These are phyloP conservation scores for Phytophthora fragariaefolia DNA, from an alignment of 352 stramenopile genomes.

Conservation along the genomic window DNA sequence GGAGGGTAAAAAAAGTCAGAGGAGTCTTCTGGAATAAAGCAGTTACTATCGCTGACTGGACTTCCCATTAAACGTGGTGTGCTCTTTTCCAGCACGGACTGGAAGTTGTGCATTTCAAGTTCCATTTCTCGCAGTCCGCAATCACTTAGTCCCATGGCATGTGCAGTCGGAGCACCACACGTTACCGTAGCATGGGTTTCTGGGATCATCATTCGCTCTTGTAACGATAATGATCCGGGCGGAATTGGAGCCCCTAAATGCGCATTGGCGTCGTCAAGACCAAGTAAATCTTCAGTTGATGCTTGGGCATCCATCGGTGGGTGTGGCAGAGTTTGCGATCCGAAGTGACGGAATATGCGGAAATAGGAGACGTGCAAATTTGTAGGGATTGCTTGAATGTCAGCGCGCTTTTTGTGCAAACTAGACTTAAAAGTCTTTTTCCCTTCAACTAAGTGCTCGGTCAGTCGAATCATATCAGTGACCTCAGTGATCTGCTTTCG, in stretches of 20 bases:
- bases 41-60: constrained; percentile 36
- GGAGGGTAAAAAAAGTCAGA: constrained; percentile 60
- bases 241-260: constrained; percentile 13
- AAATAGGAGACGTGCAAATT: constrained; percentile 89
- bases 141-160: constrained; percentile 79
- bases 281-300: constrained; percentile 68
- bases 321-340: constrained; percentile 31
- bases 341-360: constrained; percentile 73
- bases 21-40: constrained; percentile 58
- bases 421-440: constrained; percentile 89
- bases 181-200: constrained; percentile 80
- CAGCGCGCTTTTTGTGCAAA: constrained; percentile 79
- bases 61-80: constrained; percentile 47
- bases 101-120: constrained; percentile 72
- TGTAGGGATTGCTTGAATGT: constrained; percentile 83
- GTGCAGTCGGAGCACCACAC: constrained; percentile 81
- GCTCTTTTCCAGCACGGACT: constrained; percentile 69
- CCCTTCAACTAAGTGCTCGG: constrained; percentile 65
- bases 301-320: constrained; percentile 30
- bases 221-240: constrained; percentile 30
- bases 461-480: constrained; percentile 72
- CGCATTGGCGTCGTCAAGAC: constrained; percentile 36
- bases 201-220: constrained; percentile 49
- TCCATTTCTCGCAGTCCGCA: constrained; percentile 86
- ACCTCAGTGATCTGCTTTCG: constrained; percentile 70